Conservation (phyloP, 495 filamentous ascomycete genomes). For the Xylaria venustula region DNA sequence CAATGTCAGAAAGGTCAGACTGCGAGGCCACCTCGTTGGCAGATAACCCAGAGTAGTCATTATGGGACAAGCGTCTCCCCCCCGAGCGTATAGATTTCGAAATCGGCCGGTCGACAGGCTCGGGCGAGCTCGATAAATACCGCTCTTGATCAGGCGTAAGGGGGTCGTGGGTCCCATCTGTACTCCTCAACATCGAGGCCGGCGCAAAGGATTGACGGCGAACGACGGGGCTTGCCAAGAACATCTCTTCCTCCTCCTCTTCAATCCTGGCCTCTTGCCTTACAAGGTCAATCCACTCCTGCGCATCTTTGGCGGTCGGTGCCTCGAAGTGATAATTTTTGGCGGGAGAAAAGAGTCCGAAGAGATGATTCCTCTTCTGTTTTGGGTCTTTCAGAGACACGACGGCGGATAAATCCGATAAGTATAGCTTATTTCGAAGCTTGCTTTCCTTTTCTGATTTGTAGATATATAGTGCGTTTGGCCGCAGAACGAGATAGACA, state of each 20-base stretch:
- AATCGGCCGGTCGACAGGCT: slow-evolving; percentile 44
- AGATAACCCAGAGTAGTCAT: slow-evolving; percentile 68
- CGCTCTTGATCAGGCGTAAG: slow-evolving; percentile 29
- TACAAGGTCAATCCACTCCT: slow-evolving; percentile 85
- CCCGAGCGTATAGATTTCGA: slow-evolving; percentile 35
- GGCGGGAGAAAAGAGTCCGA: slow-evolving; percentile 89
- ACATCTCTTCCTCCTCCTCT: slow-evolving; percentile 79
- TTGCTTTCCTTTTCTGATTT: slow-evolving; percentile 86
- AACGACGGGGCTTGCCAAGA: slow-evolving; percentile 59
- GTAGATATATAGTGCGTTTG: slow-evolving; percentile 93
- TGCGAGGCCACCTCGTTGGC: slow-evolving; percentile 84
- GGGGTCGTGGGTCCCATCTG: slow-evolving; percentile 1
- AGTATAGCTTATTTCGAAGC: slow-evolving; percentile 79
- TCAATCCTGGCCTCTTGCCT: slow-evolving; percentile 75
- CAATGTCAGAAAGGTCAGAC: slow-evolving; percentile 85
- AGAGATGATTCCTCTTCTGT: slow-evolving; percentile 74
- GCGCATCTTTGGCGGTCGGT: slow-evolving; percentile 66
- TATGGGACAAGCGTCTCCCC: slow-evolving; percentile 48
- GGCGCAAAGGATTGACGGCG: slow-evolving; percentile 39
- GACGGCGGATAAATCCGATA: slow-evolving; percentile 89
- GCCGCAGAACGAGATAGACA: slow-evolving; percentile 85
- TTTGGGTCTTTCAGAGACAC: slow-evolving; percentile 85
- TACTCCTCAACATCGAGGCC: slow-evolving; percentile 8
- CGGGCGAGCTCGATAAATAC: slow-evolving; percentile 62
- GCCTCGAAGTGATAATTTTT: slow-evolving; percentile 91